Evolutionary conservation across 768 basidiomycete species (phyloP), one percentile per base, ranked within the genome.

Genomic region (Mycena rosella): DNA sequence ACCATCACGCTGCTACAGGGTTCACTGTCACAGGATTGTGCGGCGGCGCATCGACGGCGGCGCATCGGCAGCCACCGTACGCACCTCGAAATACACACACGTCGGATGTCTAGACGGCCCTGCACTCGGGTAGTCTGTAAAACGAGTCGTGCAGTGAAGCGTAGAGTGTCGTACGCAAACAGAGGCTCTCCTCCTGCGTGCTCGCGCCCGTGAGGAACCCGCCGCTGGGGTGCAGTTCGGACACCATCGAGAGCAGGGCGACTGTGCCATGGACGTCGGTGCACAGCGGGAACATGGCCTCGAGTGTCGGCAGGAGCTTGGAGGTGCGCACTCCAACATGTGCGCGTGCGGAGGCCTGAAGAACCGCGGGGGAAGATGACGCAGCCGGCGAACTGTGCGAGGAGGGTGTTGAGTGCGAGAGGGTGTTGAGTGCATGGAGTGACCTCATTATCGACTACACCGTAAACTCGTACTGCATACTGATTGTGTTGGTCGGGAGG

Each of bases 111-210:
- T 72, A 72, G 38, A 74, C 44, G 26, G 61, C 70, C 0, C 68
- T 71, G 40, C 68, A 44, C 62, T 73, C 72, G 14, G 72, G 72
- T 10, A 73, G 62, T 6, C 72, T 65, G 63, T 73, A 73, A 40
- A 73, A 71, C 22, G 49, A 55, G 26, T 73, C 67, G 6, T 48
- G 63, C 5, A 73, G 68, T 42, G 61, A 55, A 18, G 72, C 51
- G 42, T 71, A 72, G 22, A 73, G 63, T 47, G 72, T 73, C 22
- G 70, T 65, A 22, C 72, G 70, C 70, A 73, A 63, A 47, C 72
- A 73, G 22, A 73, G 55, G 59, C 70, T 69, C 53, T 73, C 72
- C 44, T 73, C 70, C 44, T 72, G 72, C 5, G 67, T 57, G 48
- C 57, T 72, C 15, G 70, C 72, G n/a, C 72, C 70, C 5, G 44